Conservation (phyloP, 2,329 filamentous ascomycete species). For the Aureobasidium sp. region DNA sequence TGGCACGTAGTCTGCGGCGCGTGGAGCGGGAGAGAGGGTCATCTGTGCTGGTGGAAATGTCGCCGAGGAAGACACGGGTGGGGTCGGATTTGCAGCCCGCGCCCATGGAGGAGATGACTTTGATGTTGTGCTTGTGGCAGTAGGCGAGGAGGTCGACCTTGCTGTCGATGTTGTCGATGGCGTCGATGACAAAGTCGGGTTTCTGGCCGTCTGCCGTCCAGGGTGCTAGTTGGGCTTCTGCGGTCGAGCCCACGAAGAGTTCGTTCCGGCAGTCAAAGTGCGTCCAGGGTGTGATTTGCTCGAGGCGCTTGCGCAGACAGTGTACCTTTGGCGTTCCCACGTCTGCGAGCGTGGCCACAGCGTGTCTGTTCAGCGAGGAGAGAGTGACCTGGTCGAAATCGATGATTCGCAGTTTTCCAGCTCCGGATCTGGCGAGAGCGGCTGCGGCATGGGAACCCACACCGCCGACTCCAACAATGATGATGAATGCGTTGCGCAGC, state of each 20-base stretch:
- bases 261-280: slow-evolving; percentile 79
- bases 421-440: slow-evolving; percentile 79
- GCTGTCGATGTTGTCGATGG: slow-evolving; percentile 96
- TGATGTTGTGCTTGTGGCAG: slow-evolving; percentile 67
- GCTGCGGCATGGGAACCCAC: slow-evolving; percentile 89
- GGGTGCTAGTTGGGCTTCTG: slow-evolving; percentile 55
- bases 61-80: slow-evolving; percentile 79
- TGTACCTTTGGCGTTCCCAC: slow-evolving; percentile 89
- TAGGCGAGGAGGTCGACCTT: slow-evolving; percentile 87
- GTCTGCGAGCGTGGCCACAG: slow-evolving; percentile 85
- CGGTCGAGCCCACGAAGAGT: slow-evolving; percentile 64
- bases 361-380: slow-evolving; percentile 90
- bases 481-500: slow-evolving; percentile 71
- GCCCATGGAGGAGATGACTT: slow-evolving; percentile 91
- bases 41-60: slow-evolving; percentile 80
- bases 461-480: slow-evolving; percentile 87
- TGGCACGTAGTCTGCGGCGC: slow-evolving; percentile 62
- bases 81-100: slow-evolving; percentile 86
- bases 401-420: slow-evolving; percentile 76
- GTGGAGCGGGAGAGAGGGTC: slow-evolving; percentile 83
- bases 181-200: slow-evolving; percentile 88
- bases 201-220: slow-evolving; percentile 50
- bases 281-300: slow-evolving; percentile 87
- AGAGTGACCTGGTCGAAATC: slow-evolving; percentile 98
- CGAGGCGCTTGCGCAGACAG: slow-evolving; percentile 67